phyloP scores from a whole-genome alignment of 371 early-diverging fungal species.

The Rhizopus stolonifer region DNA sequence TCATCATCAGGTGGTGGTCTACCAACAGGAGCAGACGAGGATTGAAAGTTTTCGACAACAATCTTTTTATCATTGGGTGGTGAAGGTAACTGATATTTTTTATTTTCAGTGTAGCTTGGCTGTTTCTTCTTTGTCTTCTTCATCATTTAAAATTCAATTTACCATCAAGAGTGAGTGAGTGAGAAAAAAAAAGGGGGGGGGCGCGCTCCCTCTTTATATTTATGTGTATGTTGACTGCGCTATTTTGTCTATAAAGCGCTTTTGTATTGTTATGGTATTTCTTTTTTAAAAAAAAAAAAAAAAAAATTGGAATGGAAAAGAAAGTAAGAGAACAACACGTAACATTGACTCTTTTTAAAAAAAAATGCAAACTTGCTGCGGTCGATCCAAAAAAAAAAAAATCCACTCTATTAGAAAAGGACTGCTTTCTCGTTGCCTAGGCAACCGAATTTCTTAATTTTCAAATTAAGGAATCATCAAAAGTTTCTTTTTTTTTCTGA shows the following conservation, averaged over 20 bases:
- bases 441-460: background rate
- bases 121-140: constrained; percentile 3
- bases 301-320: background rate
- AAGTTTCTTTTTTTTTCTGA: background rate
- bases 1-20: constrained; percentile 14
- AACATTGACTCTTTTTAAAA: constrained; percentile 4
- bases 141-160: no score
- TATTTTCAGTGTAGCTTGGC: background rate
- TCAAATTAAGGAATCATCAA: background rate
- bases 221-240: background rate
- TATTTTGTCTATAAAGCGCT: background rate
- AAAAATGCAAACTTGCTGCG: background rate
- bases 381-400: background rate
- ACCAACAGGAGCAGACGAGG: constrained; percentile 14
- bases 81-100: constrained; percentile 7
- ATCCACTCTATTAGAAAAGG: background rate
- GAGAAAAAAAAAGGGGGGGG: background rate
- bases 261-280: background rate
- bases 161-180: background rate
- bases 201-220: background rate
- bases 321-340: background rate
- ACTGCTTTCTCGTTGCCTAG: constrained; percentile 5
- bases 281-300: background rate
- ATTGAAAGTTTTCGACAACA: constrained; percentile 43
- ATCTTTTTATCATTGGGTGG: constrained; percentile 62